Conservation (phyloP, 768 basidiomycete species). For the Dentipellis fragilis region DNA sequence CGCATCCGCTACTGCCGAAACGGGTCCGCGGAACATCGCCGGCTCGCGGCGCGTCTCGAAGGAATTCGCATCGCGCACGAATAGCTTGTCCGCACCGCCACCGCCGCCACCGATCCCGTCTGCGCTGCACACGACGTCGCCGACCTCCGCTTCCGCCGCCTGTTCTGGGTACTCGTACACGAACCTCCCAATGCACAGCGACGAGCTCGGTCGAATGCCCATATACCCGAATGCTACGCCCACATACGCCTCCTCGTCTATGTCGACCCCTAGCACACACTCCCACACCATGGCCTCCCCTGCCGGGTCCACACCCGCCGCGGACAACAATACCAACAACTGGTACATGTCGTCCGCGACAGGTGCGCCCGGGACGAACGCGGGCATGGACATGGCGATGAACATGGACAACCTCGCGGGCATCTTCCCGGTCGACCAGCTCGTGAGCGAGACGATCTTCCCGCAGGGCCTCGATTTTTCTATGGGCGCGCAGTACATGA, state of each 20-base stretch:
- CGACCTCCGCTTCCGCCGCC: not conserved
- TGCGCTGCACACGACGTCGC: not conserved
- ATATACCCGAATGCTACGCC: not conserved
- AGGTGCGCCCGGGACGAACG: not conserved
- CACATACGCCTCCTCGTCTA: not conserved
- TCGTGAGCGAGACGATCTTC: not conserved
- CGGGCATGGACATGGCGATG: not conserved
- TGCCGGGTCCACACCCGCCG: not conserved
- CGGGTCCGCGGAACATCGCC: not conserved
- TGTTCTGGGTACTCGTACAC: conserved; percentile 3
- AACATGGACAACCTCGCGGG: not conserved
- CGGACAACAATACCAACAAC: not conserved
- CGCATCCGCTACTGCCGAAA: not conserved
- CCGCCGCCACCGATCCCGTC: conserved; percentile 1
- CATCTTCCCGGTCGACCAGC: not conserved
- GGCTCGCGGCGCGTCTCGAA: not conserved
- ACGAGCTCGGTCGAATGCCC: conserved; percentile 9
- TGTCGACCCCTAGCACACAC: not conserved
- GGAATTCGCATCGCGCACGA: not conserved
- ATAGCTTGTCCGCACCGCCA: conserved; percentile 3
- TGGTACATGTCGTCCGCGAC: not conserved
- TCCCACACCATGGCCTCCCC: not conserved
- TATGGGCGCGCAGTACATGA: not conserved
- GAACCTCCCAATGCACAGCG: conserved; percentile 8
- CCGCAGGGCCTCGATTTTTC: not conserved